Base-by-base conservation (phyloP, 2,329 filamentous ascomycete genomes). In the Fusarium albosuccineum region DNA sequence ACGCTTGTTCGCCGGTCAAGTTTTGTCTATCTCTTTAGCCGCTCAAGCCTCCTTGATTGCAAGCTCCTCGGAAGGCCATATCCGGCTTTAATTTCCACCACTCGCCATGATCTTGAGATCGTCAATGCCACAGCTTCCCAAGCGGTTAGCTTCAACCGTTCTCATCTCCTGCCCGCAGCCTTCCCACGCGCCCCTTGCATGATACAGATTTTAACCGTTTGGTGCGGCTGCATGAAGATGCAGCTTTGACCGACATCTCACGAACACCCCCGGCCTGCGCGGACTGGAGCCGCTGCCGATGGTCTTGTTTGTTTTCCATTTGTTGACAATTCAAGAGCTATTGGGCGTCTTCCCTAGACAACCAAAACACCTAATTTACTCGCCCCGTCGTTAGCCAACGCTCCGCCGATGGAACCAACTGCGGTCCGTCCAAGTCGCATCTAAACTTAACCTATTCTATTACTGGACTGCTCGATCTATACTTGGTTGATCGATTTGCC, bases 1-100 rank as follows among this genome's bases (percentile, higher is more conserved):
- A 37, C 34, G 50, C 44, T 48, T 44, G 42, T 62, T 30, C 26
- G 9, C 33, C 33, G 39, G 59, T 63, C 34, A 56, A 63, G 27
- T 17, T 57, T 68, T 42, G 22, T 22, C 22, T 22, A 22, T 22
- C 22, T 22, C 50, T 17, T 36, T 46, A 50, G 57, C 34, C 66
- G 42, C 50, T 22, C 34, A 46, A 40, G 39, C 51, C 22, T 63
- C 36, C 40, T 45, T 44, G 52, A 54, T 33, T 51, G 17, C 17
- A 34, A 41, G 22, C 16, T 57, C 9, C 39, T 56, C 55, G 51
- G 58, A 64, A 60, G 56, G 55, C 44, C 40, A 62, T 57, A 60
- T n/a, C 59, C 52, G 36, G 48, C 6, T 14, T 73, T 70, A 72
- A 73, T 73, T 73, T 73, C 71, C 70, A 73, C 67, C 55, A 62